phyloP scores from a whole-genome alignment of 192 early-diverging fungal species.

The Glomus cerebriforme region DNA sequence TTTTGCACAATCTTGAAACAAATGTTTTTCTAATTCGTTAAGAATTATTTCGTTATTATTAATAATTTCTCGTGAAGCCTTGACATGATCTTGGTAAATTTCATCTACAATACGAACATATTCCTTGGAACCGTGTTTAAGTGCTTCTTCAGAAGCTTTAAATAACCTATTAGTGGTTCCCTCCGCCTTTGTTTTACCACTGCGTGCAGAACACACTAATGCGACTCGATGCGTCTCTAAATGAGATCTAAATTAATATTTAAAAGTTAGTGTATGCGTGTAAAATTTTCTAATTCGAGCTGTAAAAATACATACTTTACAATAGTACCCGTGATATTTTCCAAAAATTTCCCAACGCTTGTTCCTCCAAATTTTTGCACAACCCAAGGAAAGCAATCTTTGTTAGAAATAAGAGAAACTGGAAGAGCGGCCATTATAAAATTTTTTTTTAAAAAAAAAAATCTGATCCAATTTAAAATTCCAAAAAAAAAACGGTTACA shows the following conservation, averaged over 20 bases:
- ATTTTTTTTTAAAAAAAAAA: not conserved
- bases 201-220: slow-evolving; percentile 96
- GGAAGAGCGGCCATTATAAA: not conserved
- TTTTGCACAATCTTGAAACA: slow-evolving; percentile 76
- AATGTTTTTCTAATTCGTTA: slow-evolving; percentile 54
- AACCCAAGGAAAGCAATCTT: slow-evolving; percentile 55
- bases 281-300: too few relatives aligned
- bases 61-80: slow-evolving; percentile 63
- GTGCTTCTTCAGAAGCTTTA: slow-evolving; percentile 69
- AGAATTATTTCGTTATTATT: slow-evolving; percentile 51
- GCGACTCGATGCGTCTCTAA: slow-evolving; percentile 76
- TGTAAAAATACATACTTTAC: slow-evolving; percentile 69
- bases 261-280: not conserved
- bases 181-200: slow-evolving; percentile 80
- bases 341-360: slow-evolving; percentile 84
- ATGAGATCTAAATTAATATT: slow-evolving; percentile 51
- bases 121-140: slow-evolving; percentile 68
- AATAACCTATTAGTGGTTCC: slow-evolving; percentile 89
- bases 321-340: slow-evolving; percentile 74
- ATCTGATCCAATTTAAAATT: not conserved
- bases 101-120: slow-evolving; percentile 79
- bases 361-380: slow-evolving; percentile 98
- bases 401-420: slow-evolving; percentile 13
- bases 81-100: slow-evolving; percentile 81
- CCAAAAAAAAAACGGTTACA: too few relatives aligned